Base-by-base conservation (phyloP, 805 yeast genomes). In the Suhomyces kilbournensis region DNA sequence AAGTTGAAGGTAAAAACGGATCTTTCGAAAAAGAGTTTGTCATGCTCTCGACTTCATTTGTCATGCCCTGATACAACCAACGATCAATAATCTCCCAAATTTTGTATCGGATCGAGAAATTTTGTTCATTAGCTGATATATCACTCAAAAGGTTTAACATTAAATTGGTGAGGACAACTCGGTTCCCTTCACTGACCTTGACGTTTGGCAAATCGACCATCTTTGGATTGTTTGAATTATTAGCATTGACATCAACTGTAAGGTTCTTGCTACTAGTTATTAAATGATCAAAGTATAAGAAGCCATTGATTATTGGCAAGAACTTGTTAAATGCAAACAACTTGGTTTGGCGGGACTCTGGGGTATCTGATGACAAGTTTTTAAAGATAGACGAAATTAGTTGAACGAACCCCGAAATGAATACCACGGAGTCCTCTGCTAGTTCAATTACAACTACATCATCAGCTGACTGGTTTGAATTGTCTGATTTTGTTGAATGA, bases 381-480 rank as follows among this genome's bases (percentile, higher is more conserved):
- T 59, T 61, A 7, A 70, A 69, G 10, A 75, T 62, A 5, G 68
- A 60, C 2, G 76, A 66, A 10, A 91, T 71, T 47, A 94, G 70
- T 23, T 88, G 83, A 53, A 90, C 72, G 58, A 88, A 84, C 0
- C 96, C 88, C 0, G 92, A 80, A 6, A 91, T 73, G 49, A 88
- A 83, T 7, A 90, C 78, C 7, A 89, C 70, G 0, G 92, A 86
- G 64, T 91, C 97, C 57, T 90, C 96, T 34, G 88, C 87, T 30
- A 91, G 72, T 48, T 86, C 90, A 9, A 75, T 69, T 7, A 67
- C 50, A 14, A 69, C 60, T 28, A 61, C 77, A 32, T 76, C 78
- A 23, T 68, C 62, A 14, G 17, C 17, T 43, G 61, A 47, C 53
- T 69, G 44, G 52, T 67, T 71, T 7, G 63, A 66, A 3, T 63